Base-by-base conservation (phyloP, 495 filamentous ascomycete genomes). In the Podospora fimiseda region DNA sequence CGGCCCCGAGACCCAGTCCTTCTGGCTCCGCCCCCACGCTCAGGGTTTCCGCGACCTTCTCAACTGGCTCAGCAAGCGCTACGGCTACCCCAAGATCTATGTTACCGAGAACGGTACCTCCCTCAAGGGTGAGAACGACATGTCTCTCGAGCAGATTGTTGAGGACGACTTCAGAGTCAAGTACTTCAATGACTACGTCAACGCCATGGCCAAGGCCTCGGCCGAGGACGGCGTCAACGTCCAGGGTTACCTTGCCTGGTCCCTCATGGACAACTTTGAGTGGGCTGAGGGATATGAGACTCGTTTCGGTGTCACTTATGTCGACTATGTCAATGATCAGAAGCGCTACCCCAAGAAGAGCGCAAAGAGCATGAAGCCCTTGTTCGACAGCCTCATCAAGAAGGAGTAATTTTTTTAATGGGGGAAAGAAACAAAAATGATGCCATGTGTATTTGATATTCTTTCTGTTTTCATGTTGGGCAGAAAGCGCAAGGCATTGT, bases 81-180 rank as follows among this genome's bases (percentile, higher is more conserved):
- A 90, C 68, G 76, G 74, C 33, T 69, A 82, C 55, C 86, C 87
- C 20, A 80, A 81, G 62, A 88, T 91, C 67, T 88, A 87, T 66
- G 85, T 89, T 50, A 92, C 87, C 0, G 88, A 90, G 76, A 90
- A 88, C 69, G 86, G 88, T 16, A 90, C 87, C 2, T 84, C 81
- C 55, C 71, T 88, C 60, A 85, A 87, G 61, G 85, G 85, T 39
- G 87, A 90, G 75, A 90, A 86, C 63, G 85, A 89, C 61, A 63
- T 88, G 67, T 70, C 80, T 5, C 63, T 80, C 20, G 83, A 88
- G 36, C 57, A 89, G 71, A 75, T 88, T 39, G 69, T 90, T 22
- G 68, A 89, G 39, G 86, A 89, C 67, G 82, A 86, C 58, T 89
- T 89, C 77, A 75, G 85, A 15, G 81, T 80, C 42, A 73, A 86